Base-by-base conservation (phyloP, 1,139 yeast genomes). In the Pichia sp. region DNA sequence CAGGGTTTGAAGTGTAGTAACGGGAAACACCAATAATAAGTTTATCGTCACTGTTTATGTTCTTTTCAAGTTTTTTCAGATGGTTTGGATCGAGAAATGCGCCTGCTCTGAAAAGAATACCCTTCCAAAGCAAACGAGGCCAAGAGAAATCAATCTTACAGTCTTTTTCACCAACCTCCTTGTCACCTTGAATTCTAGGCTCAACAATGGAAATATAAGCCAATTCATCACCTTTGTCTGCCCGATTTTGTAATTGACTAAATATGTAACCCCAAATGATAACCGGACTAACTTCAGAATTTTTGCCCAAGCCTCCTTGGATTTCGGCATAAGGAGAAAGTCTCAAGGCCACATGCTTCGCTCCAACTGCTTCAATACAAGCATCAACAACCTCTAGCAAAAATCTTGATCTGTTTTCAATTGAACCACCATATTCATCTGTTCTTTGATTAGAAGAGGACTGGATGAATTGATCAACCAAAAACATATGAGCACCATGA, bases 241-340 rank as follows among this genome's bases (percentile, higher is more conserved):
- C 78, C 56, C 80, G 66, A 50, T 64, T 69, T 60, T 76, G 75
- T 20, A 76, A 64, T 58, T 34, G 72, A 49, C 64, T 57, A 12
- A 73, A 60, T 27, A 76, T 56, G 60, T 76, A 75, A n/a, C 72
- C 70, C 54, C 69, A 71, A 4, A 68, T 67, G n/a, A 71, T 73
- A 40, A 72, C 65, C 9, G 79, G 77, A 49, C 72, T 72, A 27
- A 70, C 67, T 17, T 62, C 67, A 41, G 70, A 71, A 14, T 73
- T 65, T 29, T 61, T 72, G 24, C 68, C 71, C 41, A 49, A 62
- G 64, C 73, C 71, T 36, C 74, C 78, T 62, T 73, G 75, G 65
- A 73, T 71, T 3, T 61, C 62, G 27, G 76, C 73, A 73, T 78
- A 83, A 46, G 92, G 92, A 9, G 89, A 81, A 12, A 86, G 62